Evolutionary conservation across 75 land plant genomes (phyloP).

Genomic region (Selaginella tamariscina): DNA sequence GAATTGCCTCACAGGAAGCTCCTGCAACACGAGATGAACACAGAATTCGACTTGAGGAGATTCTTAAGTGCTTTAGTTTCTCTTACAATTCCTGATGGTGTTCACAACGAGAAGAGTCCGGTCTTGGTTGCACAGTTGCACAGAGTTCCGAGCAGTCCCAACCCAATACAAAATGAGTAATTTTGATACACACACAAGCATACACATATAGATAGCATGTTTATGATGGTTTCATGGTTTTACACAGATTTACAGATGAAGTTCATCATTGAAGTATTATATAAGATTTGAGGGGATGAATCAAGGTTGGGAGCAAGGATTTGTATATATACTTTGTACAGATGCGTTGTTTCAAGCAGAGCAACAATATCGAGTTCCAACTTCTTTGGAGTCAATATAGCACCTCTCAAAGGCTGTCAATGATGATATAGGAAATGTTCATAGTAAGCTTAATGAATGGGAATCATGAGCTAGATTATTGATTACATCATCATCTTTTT

Average conservation of each 20-base stretch:
- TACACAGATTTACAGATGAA: not conserved
- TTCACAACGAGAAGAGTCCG: not conserved
- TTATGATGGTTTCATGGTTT: not conserved
- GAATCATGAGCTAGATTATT: no score
- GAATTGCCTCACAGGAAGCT: not conserved
- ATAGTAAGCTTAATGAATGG: no score
- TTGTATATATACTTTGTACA: no score
- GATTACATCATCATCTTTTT: no score
- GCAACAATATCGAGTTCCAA: no score
- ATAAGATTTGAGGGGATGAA: no score
- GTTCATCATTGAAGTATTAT: not conserved
- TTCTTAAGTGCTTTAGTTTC: not conserved
- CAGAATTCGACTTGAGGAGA: not conserved
- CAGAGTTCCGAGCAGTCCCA: not conserved
- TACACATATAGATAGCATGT: not conserved
- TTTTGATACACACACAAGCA: not conserved
- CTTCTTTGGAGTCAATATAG: no score
- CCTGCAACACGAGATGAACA: not conserved
- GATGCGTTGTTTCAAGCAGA: no score
- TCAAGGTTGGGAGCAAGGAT: no score
- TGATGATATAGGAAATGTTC: no score
- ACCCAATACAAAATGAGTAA: not conserved
- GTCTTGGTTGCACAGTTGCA: not conserved
- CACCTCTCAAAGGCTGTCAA: no score
- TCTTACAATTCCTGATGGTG: not conserved